These are phyloP conservation scores for Vaccinium vitisidaea DNA, from an alignment of 148 eudicot genomes.

Conservation along the genomic window DNA sequence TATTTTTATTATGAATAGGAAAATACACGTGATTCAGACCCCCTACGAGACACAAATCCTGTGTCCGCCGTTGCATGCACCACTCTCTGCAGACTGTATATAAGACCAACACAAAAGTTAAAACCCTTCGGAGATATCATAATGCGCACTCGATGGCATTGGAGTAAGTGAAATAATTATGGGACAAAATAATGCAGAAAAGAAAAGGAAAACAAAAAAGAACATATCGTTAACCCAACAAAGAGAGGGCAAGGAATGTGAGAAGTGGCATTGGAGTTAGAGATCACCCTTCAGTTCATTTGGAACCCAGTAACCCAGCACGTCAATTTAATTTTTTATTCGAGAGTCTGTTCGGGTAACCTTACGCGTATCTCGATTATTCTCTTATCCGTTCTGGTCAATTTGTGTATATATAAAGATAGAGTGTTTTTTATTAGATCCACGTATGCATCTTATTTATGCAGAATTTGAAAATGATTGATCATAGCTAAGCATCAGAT, in stretches of 20 bases:
- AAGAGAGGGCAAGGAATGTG: not conserved
- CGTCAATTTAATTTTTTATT: not conserved
- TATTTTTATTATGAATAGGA: too few species aligned
- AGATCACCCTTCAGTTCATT: not conserved
- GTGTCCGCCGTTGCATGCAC: too few species aligned
- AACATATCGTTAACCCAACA: not conserved
- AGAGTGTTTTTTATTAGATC: too few species aligned
- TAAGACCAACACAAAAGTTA: slow-evolving; percentile 17
- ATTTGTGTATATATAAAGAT: too few species aligned
- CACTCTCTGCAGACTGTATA: not conserved
- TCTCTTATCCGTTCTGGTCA: too few species aligned
- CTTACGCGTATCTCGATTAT: too few species aligned
- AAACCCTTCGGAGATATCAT: slow-evolving; percentile 10
- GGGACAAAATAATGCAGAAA: not conserved
- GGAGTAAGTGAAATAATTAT: slow-evolving; percentile 13
- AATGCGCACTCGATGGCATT: slow-evolving; percentile 19
- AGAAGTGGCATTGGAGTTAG: not conserved
- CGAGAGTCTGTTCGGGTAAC: not conserved
- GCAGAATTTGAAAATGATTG: too few species aligned
- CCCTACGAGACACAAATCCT: too few species aligned
- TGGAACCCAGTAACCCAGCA: not conserved
- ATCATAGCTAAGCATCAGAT: too few species aligned
- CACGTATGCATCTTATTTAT: too few species aligned
- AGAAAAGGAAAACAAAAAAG: not conserved
- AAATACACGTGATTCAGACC: too few species aligned